These are phyloP conservation scores for Fusarium camptoceras DNA, from an alignment of 2,329 filamentous ascomycete species.

Conservation along the genomic window DNA sequence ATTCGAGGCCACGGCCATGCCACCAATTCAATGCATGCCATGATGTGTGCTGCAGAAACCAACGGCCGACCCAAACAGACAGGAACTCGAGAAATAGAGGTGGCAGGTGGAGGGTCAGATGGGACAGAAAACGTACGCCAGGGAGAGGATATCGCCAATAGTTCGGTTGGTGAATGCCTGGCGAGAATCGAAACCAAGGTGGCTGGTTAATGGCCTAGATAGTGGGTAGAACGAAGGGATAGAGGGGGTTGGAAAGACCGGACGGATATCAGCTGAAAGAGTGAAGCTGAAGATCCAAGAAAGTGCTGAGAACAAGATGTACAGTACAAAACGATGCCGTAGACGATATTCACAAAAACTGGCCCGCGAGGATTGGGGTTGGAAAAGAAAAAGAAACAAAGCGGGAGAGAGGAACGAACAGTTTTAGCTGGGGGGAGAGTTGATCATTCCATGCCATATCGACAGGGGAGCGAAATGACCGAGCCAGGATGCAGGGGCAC, in stretches of 20 bases:
- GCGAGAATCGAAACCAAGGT: conserved; percentile 36
- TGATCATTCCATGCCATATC: conserved; percentile 33
- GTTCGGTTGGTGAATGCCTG: conserved; percentile 41
- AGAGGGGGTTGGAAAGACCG: conserved; percentile 50
- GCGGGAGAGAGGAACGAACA: conserved; percentile 29
- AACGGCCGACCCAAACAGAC: conserved; percentile 24
- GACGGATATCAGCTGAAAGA: conserved; percentile 57
- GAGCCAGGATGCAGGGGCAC: conserved; percentile 32
- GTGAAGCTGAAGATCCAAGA: conserved; percentile 56
- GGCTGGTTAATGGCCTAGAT: conserved; percentile 37
- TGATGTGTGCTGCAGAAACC: conserved; percentile 32
- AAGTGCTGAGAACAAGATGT: conserved; percentile 41
- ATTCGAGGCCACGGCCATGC: conserved; percentile 29
- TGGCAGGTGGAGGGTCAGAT: conserved; percentile 41
- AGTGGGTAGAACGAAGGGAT: conserved; percentile 39
- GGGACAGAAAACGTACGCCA: conserved; percentile 43
- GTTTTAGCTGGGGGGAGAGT: conserved; percentile 31
- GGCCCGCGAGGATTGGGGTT: conserved; percentile 45
- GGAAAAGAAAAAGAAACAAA: conserved; percentile 37
- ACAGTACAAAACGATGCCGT: conserved; percentile 44
- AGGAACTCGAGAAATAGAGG: conserved; percentile 25
- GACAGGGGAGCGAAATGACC: conserved; percentile 40
- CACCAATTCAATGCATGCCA: conserved; percentile 42
- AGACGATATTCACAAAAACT: conserved; percentile 44
- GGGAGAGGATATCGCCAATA: conserved; percentile 49